Base-by-base conservation (phyloP, 805 yeast genomes). In the Lachancea fermentati region DNA sequence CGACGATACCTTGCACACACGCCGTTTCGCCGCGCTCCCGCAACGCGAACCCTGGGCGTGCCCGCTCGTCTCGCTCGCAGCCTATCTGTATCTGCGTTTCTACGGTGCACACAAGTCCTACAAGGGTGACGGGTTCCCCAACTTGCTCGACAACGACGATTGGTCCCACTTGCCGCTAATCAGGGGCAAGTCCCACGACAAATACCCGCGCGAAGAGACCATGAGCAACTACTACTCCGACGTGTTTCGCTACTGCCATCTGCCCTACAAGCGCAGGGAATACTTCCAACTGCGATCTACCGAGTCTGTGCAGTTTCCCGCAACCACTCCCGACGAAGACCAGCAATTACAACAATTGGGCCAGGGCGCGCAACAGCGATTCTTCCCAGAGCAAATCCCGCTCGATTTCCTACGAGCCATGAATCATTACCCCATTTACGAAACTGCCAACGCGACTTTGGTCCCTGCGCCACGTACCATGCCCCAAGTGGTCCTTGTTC, bases 91-190 rank as follows among this genome's bases (percentile, higher is more conserved):
- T 36, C 43, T 59, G 16, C 48, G 62, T 28, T 60, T 60, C 42
- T 58, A 59, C 42, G 64, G 63, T 17, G 48, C 48, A 9, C 37
- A 45, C n/a, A 43, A 48, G 13, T 33, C 37, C 18, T 48, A 50
- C 24, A 50, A 47, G 33, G 61, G 62, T 25, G 62, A 55, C 28
- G 62, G 63, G 12, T 60, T 58, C 36, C 64, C 64, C 11, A 47
- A 50, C 42, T 39, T 58, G 28, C 42, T 41, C 11, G 39, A 36
- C 11, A 22, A 29, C 13, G 44, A 39, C 29, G 43, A 29, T 5
- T 52, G 52, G 52, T 34, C 29, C n/a, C 52, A 54, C 34, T 18
- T 56, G 19, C 57, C 62, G 3, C 32, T 60, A 9, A 41, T 55
- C 8, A 46, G 59, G 34, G 62, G 61, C 4, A 58, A 55, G 40